phyloP scores from a whole-genome alignment of 495 filamentous ascomycete genomes.

The Penicillium paradoxum region DNA sequence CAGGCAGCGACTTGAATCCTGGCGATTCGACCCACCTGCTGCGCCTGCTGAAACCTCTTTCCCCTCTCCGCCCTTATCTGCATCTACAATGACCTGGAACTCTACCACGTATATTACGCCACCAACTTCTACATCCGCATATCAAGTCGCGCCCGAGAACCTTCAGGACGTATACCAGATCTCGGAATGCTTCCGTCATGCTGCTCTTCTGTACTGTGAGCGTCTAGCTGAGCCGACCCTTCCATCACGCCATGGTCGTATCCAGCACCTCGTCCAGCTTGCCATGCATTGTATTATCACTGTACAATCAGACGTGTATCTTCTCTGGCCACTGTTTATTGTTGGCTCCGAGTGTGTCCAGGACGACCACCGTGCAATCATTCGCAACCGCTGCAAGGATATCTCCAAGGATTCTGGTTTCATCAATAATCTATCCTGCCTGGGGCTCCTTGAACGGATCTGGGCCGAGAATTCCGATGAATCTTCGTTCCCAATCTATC shows the following conservation, averaged over 20 bases:
- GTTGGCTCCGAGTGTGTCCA: conserved; percentile 86
- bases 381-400: conserved; percentile 74
- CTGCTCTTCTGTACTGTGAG: conserved; percentile 86
- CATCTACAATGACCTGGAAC: conserved; percentile 31
- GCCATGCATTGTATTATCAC: conserved; percentile 76
- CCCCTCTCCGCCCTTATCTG: conserved; percentile 18
- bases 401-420: conserved; percentile 86
- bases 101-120: conserved; percentile 32
- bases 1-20: conserved; percentile 69
- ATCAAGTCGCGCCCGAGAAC: conserved; percentile 33
- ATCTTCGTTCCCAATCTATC: conserved; percentile 15
- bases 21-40: conserved; percentile 62
- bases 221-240: conserved; percentile 75
- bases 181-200: conserved; percentile 85
- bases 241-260: conserved; percentile 69
- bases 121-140: conserved; percentile 25
- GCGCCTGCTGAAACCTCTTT: conserved; percentile 24
- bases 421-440: conserved; percentile 81
- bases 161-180: conserved; percentile 56
- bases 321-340: conserved; percentile 93
- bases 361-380: conserved; percentile 68
- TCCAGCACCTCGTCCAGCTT: conserved; percentile 76
- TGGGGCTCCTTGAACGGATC: conserved; percentile 79
- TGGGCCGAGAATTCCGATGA: conserved; percentile 57
- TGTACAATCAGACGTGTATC: conserved; percentile 78